Percentiles rank a stretch among this genome's conserved stretches.
Evolutionary conservation across 768 basidiomycete species (phyloP).

Genomic region (Mycena polygramma): DNA sequence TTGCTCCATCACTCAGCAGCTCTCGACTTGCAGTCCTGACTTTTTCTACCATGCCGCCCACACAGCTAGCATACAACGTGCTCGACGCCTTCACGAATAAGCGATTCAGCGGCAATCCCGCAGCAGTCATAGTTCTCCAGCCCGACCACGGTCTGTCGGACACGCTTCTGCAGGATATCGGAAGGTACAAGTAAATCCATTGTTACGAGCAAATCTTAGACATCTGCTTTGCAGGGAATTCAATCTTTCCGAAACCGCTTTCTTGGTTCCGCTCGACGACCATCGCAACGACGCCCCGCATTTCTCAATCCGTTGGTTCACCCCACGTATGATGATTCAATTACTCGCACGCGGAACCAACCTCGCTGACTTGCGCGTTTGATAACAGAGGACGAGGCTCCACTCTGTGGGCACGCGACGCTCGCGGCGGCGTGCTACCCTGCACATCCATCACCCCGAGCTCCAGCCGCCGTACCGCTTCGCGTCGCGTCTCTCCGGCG

Average conservation of each 20-base stretch:
- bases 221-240: no score
- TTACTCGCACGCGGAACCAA: neutral
- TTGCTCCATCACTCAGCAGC: no score
- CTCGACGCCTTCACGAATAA: conserved; percentile 33
- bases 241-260: conserved; percentile 31
- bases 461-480: conserved; percentile 37
- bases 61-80: conserved; percentile 24
- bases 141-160: no score
- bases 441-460: conserved; percentile 23
- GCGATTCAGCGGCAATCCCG: conserved; percentile 27
- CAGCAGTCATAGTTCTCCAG: no score
- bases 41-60: conserved; percentile 12
- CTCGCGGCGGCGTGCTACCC: conserved; percentile 33
- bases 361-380: neutral
- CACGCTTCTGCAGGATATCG: no score
- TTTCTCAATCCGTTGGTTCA: conserved; percentile 36
- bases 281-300: conserved; percentile 33
- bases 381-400: conserved; percentile 27
- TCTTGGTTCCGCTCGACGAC: conserved; percentile 33
- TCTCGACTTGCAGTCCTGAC: no score
- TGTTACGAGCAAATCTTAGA: no score
- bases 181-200: no score
- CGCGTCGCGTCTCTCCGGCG: conserved; percentile 29
- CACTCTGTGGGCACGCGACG: conserved; percentile 35
- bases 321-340: conserved; percentile 12